Evolutionary conservation across 768 basidiomycete species (phyloP).

Genomic region (Glaciozyma martinii): DNA sequence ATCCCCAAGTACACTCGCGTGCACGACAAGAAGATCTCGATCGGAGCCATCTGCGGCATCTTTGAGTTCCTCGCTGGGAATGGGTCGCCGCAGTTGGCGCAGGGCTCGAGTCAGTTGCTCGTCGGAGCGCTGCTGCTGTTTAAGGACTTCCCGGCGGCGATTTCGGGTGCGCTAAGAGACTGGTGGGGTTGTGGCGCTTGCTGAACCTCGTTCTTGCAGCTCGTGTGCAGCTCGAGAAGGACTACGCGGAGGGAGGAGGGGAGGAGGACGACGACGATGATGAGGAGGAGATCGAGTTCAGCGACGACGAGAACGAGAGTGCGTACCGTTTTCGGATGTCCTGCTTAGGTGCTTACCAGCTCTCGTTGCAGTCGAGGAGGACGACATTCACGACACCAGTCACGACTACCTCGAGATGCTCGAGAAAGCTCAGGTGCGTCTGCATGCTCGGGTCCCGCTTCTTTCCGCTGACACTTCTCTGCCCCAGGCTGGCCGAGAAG

Average conservation of each 20-base stretch:
- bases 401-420: constrained; percentile 80
- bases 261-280: constrained; percentile 52
- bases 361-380: constrained; percentile 42
- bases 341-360: constrained; percentile 6
- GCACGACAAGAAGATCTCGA: constrained; percentile 78
- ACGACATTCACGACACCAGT: constrained; percentile 81
- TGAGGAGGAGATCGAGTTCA: constrained; percentile 31
- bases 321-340: constrained; percentile 34
- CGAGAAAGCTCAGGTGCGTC: constrained; percentile 58
- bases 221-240: constrained; percentile 38
- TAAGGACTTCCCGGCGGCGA: constrained; percentile 65
- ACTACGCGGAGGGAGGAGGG: constrained; percentile 42
- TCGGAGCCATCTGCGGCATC: constrained; percentile 64
- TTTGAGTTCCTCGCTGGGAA: constrained; percentile 57
- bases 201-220: too few species aligned
- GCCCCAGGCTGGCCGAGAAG: constrained; percentile 38
- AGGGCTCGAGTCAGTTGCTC: constrained; percentile 65
- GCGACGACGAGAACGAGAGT: too few species aligned
- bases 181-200: too few species aligned
- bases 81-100: constrained; percentile 47
- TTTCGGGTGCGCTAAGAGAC: constrained; percentile 34
- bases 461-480: constrained; percentile 44
- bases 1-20: constrained; percentile 59
- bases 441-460: constrained; percentile 31
- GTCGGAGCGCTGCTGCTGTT: constrained; percentile 68